These are phyloP conservation scores for Dipteronia sinensis DNA, from an alignment of 345 rosid genomes.

Conservation along the genomic window DNA sequence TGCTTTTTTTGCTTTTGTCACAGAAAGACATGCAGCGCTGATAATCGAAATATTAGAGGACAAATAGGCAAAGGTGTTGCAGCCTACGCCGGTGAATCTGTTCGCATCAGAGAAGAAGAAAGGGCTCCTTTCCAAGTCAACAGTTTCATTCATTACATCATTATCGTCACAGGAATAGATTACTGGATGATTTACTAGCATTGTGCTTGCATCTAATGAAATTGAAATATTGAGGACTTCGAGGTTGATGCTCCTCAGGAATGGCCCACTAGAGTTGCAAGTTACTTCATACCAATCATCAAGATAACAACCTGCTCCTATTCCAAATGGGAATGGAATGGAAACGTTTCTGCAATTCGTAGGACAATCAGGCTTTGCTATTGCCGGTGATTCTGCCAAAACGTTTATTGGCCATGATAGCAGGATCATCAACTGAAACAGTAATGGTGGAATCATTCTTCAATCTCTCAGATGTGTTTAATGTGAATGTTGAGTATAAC, in stretches of 20 bases:
- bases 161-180: background rate
- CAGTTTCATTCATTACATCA: too few relatives aligned
- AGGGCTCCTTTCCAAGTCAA: background rate
- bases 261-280: background rate
- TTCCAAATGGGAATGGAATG: slow-evolving; percentile 6
- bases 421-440: background rate
- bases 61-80: background rate
- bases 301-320: background rate
- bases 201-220: background rate
- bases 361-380: background rate
- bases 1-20: background rate
- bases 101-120: background rate
- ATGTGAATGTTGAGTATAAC: too few relatives aligned
- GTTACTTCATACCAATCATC: background rate
- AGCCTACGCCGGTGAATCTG: background rate
- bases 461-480: background rate
- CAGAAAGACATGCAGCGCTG: background rate
- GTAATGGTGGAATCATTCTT: background rate
- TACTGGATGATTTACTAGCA: background rate
- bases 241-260: background rate
- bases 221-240: slow-evolving; percentile 5
- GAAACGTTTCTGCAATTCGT: background rate
- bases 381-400: background rate
- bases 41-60: too few relatives aligned
- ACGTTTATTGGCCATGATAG: background rate